Evolutionary conservation across 2,329 filamentous ascomycete species (phyloP).

Genomic region (Cladophialophora exuberans): DNA sequence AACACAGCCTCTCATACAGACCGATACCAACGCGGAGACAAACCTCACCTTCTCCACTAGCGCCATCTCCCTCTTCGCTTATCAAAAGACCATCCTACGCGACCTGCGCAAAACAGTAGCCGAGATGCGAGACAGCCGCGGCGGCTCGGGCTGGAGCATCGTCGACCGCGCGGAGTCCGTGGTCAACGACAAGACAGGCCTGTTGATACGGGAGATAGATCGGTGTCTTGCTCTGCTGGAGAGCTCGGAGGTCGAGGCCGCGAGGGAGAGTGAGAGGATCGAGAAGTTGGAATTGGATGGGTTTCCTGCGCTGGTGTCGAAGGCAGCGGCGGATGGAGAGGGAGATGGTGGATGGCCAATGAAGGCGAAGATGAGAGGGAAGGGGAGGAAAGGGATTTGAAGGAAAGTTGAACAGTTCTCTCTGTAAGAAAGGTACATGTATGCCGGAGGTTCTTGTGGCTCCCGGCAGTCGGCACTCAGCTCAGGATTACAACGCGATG

Average conservation of each 20-base stretch:
- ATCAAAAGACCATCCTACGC: background rate
- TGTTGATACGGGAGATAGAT: constrained; percentile 3
- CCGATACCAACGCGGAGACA: background rate
- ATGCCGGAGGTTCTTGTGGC: too few species aligned
- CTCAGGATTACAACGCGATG: too few species aligned
- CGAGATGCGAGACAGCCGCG: background rate
- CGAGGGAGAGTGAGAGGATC: background rate
- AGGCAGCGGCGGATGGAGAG: background rate
- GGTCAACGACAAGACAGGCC: background rate
- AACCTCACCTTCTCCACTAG: background rate
- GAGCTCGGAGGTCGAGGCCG: background rate
- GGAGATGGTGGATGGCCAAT: background rate
- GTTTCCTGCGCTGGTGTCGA: background rate
- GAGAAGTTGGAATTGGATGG: background rate
- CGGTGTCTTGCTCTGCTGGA: constrained; percentile 1
- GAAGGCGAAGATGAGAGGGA: background rate
- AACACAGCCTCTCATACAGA: background rate
- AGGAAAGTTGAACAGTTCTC: background rate
- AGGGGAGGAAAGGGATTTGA: background rate
- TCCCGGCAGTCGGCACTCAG: background rate
- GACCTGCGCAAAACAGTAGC: background rate
- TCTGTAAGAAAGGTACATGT: too few species aligned
- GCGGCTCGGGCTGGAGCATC: constrained; percentile 8
- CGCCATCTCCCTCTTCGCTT: background rate
- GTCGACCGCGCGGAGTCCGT: background rate